These are phyloP conservation scores for Coemansia sp. DNA, from an alignment of 371 early-diverging fungal species.

Conservation along the genomic window DNA sequence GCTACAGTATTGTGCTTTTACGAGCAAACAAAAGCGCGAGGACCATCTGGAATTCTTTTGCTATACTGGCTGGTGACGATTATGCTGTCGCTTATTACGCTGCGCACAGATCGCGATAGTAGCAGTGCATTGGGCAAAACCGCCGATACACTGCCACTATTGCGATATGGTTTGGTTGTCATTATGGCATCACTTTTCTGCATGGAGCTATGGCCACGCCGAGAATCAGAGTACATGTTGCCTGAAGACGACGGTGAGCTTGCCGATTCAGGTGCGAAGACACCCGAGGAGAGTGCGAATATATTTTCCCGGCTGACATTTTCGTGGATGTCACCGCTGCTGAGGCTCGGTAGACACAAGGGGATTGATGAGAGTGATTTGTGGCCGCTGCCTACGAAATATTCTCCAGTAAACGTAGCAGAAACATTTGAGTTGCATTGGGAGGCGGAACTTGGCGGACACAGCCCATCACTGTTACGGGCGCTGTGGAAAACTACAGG, in stretches of 20 bases:
- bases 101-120: slow-evolving; percentile 62
- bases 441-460: neutral
- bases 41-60: neutral
- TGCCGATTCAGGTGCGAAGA: neutral
- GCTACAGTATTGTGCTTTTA: slow-evolving; percentile 51
- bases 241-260: slow-evolving; percentile 58
- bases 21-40: neutral
- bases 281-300: slow-evolving; percentile 55
- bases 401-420: neutral
- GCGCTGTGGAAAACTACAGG: neutral
- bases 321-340: slow-evolving; percentile 55
- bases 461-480: neutral
- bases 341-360: slow-evolving; percentile 66
- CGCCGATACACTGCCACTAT: slow-evolving; percentile 53
- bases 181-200: slow-evolving; percentile 61
- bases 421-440: neutral
- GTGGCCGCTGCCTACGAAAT: slow-evolving; percentile 59
- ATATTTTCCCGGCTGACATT: slow-evolving; percentile 13
- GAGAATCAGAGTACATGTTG: slow-evolving; percentile 29
- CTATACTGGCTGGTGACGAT: slow-evolving; percentile 73
- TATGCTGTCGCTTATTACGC: slow-evolving; percentile 55
- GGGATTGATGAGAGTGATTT: slow-evolving; percentile 26
- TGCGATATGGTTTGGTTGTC: slow-evolving; percentile 57
- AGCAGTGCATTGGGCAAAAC: slow-evolving; percentile 50
- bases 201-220: neutral